Evolutionary conservation across 2,329 filamentous ascomycete species (phyloP).

Genomic region (Sclerotiophoma versabilis): DNA sequence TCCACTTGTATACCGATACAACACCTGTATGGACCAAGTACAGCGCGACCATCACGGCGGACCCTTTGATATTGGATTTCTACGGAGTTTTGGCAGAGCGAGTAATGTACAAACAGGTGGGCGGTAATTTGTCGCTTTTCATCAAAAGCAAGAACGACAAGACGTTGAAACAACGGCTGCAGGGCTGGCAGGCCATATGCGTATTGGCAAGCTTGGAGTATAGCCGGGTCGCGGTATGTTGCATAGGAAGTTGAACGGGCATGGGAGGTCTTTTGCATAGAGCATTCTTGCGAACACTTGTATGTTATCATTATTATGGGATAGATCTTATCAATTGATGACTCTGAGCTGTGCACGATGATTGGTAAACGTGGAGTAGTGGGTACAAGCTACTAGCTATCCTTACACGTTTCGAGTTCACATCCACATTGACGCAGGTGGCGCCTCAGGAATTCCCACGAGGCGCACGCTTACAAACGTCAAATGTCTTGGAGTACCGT

Average conservation of each 20-base stretch:
- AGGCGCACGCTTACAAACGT: neutral
- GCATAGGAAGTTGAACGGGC: neutral
- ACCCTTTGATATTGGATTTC: neutral
- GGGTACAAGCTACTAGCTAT: neutral
- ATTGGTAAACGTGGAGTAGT: neutral
- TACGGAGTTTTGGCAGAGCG: slow-evolving; percentile 9
- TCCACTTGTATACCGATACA: neutral
- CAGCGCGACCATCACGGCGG: neutral
- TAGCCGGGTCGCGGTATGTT: slow-evolving; percentile 14
- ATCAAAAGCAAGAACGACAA: neutral
- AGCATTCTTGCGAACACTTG: slow-evolving; percentile 11
- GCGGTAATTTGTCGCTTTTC: slow-evolving; percentile 11
- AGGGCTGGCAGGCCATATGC: too few species aligned
- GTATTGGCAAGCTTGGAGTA: neutral
- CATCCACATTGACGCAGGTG: slow-evolving; percentile 10
- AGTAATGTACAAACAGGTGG: slow-evolving; percentile 7
- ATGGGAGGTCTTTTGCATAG: slow-evolving; percentile 11
- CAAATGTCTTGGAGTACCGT: neutral
- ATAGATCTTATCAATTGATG: slow-evolving; percentile 5
- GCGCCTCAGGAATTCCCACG: neutral
- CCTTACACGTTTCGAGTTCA: neutral
- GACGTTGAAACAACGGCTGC: neutral
- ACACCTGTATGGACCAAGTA: neutral
- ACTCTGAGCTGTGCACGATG: neutral
- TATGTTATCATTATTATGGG: slow-evolving; percentile 8